Percentiles rank a stretch among this genome's conserved stretches.
These are phyloP conservation scores for Iberis pinnata DNA, from an alignment of 345 rosid species.

Conservation along the genomic window DNA sequence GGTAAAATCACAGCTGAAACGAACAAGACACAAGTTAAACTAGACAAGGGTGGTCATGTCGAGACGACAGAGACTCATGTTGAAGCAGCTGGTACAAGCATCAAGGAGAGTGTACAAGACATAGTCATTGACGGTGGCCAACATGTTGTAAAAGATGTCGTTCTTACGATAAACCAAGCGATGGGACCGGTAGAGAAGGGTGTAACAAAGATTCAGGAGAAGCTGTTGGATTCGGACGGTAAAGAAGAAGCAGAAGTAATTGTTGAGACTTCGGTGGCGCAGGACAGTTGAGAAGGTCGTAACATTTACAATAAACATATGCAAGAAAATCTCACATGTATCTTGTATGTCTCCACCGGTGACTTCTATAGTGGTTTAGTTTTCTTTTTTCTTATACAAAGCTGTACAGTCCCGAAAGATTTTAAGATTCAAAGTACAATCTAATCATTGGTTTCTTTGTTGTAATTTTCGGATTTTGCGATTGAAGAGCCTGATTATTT, in stretches of 20 bases:
- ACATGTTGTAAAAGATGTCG: constrained; percentile 62
- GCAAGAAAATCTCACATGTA: too few species aligned
- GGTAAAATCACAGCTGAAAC: constrained; percentile 39
- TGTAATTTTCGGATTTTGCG: too few species aligned
- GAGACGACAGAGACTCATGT: constrained; percentile 46
- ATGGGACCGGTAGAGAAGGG: constrained; percentile 83
- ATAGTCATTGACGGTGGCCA: constrained; percentile 80
- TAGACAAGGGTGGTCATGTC: constrained; percentile 33
- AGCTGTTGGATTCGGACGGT: constrained; percentile 29
- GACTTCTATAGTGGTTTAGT: too few species aligned
- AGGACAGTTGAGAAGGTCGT: too few species aligned
- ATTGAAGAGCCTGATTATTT: too few species aligned
- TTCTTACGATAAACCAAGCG: constrained; percentile 79
- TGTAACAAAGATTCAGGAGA: constrained; percentile 64
- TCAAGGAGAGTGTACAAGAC: constrained; percentile 75
- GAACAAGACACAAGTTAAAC: constrained; percentile 34
- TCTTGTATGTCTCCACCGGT: too few species aligned
- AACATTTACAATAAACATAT: too few species aligned
- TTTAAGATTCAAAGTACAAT: too few species aligned
- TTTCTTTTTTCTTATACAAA: too few species aligned
- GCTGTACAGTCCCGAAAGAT: too few species aligned
- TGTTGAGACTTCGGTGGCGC: constrained; percentile 35
- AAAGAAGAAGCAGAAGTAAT: constrained; percentile 34
- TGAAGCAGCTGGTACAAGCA: constrained; percentile 71
- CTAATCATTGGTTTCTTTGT: too few species aligned